phyloP scores from a whole-genome alignment of 331 rosid species.

The Malus hybrid region DNA sequence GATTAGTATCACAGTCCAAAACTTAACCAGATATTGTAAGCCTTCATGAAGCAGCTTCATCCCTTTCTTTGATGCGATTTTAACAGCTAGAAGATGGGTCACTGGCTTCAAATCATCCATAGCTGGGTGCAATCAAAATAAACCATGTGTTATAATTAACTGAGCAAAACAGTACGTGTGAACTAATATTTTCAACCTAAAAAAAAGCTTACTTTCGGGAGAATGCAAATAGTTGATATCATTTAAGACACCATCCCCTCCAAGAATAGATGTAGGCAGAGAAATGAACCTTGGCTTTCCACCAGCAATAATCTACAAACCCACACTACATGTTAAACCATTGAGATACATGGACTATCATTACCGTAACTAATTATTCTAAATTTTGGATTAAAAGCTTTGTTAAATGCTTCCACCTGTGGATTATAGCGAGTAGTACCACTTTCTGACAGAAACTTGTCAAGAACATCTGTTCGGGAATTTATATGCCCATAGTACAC shows the following conservation, averaged over 20 bases:
- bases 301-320: constrained; percentile 66
- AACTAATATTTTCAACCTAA: constrained; percentile 19
- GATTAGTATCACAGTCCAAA: constrained; percentile 18
- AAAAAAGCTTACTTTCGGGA: constrained; percentile 65
- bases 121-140: constrained; percentile 45
- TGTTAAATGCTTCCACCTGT: constrained; percentile 43
- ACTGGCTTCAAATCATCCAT: constrained; percentile 85
- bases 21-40: constrained; percentile 67
- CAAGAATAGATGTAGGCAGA: constrained; percentile 43
- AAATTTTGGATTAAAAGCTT: background rate
- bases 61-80: constrained; percentile 64
- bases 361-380: background rate
- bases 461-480: constrained; percentile 74
- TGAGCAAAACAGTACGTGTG: background rate
- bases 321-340: background rate
- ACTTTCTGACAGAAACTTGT: constrained; percentile 68
- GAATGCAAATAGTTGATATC: constrained; percentile 68
- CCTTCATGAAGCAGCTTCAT: constrained; percentile 70
- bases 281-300: constrained; percentile 71
- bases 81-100: constrained; percentile 84
- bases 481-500: constrained; percentile 90
- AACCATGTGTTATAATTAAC: constrained; percentile 17
- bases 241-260: constrained; percentile 51
- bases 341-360: background rate
- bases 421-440: constrained; percentile 92